Evolutionary conservation across 169 alveolate genomes (phyloP).

Genomic region (Sarcocystis neurona): DNA sequence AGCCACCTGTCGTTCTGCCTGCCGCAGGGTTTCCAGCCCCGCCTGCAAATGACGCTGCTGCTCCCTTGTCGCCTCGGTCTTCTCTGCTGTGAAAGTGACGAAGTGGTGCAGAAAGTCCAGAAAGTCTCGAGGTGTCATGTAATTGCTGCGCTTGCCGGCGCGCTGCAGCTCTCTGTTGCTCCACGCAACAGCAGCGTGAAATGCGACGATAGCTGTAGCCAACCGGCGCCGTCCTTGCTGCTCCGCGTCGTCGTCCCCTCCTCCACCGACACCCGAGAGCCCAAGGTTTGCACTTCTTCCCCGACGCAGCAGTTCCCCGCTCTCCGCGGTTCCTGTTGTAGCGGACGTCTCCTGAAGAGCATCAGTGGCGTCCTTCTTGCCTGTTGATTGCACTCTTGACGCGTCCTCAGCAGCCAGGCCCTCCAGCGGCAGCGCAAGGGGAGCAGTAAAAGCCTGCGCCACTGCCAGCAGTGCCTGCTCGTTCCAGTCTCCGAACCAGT

Average conservation of each 20-base stretch:
- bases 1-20: conserved; percentile 92
- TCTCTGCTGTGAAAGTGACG: conserved; percentile 85
- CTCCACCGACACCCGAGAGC: no score
- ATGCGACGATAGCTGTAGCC: conserved; percentile 81
- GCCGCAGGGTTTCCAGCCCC: conserved; percentile 94
- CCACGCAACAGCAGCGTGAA: conserved; percentile 82
- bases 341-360: background rate
- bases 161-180: conserved; percentile 78
- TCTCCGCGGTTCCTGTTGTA: background rate
- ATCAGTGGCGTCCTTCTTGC: background rate
- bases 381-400: background rate
- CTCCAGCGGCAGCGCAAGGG: conserved; percentile 55
- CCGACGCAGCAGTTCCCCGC: background rate
- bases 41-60: conserved; percentile 90
- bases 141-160: conserved; percentile 88
- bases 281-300: no score
- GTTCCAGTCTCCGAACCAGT: conserved; percentile 99
- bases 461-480: conserved; percentile 91
- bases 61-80: conserved; percentile 90
- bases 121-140: conserved; percentile 95
- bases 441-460: conserved; percentile 67
- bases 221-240: conserved; percentile 78
- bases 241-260: conserved; percentile 63
- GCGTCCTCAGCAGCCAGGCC: conserved; percentile 63
- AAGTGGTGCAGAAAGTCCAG: conserved; percentile 95